These are phyloP conservation scores for Pichia sp. DNA, from an alignment of 1,139 yeast species.

Conservation along the genomic window DNA sequence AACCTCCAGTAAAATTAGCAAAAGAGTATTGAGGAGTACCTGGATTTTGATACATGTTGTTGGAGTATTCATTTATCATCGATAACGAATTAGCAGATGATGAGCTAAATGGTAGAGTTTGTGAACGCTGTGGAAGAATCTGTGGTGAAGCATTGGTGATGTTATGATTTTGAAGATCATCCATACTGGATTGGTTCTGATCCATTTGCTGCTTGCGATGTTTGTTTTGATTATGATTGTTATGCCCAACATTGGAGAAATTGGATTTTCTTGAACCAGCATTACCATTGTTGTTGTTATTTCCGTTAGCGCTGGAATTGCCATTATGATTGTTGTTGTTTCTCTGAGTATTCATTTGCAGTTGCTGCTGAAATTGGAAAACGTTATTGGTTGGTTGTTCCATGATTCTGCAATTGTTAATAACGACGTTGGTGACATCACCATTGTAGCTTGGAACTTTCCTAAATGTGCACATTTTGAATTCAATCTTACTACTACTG, in stretches of 20 bases:
- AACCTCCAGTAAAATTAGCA: constrained; percentile 6
- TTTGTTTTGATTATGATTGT: constrained; percentile 8
- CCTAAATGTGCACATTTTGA: constrained; percentile 32
- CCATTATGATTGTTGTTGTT: constrained; percentile 1
- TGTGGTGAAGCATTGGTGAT: neutral
- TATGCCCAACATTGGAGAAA: neutral
- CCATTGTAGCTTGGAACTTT: constrained; percentile 28
- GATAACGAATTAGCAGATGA: constrained; percentile 1
- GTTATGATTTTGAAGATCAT: neutral
- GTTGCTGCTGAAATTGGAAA: constrained; percentile 26
- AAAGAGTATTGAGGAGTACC: constrained; percentile 9
- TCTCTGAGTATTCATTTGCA: constrained; percentile 14
- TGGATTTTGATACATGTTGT: neutral
- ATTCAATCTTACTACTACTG: constrained; percentile 23
- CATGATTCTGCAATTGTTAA: constrained; percentile 30
- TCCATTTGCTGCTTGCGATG: constrained; percentile 8
- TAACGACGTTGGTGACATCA: constrained; percentile 26
- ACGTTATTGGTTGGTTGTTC: constrained; percentile 28
- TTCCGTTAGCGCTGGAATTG: neutral
- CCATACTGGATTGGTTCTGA: neutral
- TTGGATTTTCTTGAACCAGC: neutral
- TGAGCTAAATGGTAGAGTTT: constrained; percentile 4
- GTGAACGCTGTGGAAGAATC: constrained; percentile 2
- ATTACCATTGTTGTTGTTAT: neutral
- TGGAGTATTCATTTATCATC: constrained; percentile 4